Base-by-base conservation (phyloP, 2,329 filamentous ascomycete species). In the Pseudogymnoascus sp. region DNA sequence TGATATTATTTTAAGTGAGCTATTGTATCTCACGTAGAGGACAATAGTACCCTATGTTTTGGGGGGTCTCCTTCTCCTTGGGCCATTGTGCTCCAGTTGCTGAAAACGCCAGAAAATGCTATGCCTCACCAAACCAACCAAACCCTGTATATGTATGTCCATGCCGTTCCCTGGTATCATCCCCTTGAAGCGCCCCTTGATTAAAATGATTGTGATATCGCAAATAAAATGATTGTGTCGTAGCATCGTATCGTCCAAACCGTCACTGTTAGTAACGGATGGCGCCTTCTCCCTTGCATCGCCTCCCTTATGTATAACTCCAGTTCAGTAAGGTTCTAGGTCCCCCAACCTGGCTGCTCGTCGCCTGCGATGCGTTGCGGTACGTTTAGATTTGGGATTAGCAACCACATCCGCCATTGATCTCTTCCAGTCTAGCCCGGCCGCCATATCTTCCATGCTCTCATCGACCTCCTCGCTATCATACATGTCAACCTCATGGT, bases 381-480 rank as follows among this genome's bases (percentile, higher is more conserved):
- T 64, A n/a, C 61, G 38, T 61, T 44, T 62, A 5, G 42, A 61
- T 37, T 61, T 62, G 1, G 38, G 42, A 62, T 56, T 42, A 3
- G 24, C 29, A 62, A 38, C 33, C 14, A 62, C 38, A 16, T 62
- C 60, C n/a, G 26, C 44, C 19, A 38, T 40, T 33, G 40, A 37
- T 24, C 16, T 24, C 38, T 62, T 62, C 63, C 63, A 64, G 29
- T 64, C 61, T 16, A 62, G 53, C 11, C 63, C 63, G 11, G 42
- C 19, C 42, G 37, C 29, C 59, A 62, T 44, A 11, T 29, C 59
- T 16, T 47, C 3, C 59, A 38, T 42, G 35, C n/a, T 10, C 19
- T 60, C 56, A 21, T 61, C 50, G 10, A 35, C 62, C 29, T 62
- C 59, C 29, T 61, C 59, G 7, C 29, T 62, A 42, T 61, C 62